Evolutionary conservation across 805 yeast genomes (phyloP).

Genomic region (Schwanniomyces vanrijiae): DNA sequence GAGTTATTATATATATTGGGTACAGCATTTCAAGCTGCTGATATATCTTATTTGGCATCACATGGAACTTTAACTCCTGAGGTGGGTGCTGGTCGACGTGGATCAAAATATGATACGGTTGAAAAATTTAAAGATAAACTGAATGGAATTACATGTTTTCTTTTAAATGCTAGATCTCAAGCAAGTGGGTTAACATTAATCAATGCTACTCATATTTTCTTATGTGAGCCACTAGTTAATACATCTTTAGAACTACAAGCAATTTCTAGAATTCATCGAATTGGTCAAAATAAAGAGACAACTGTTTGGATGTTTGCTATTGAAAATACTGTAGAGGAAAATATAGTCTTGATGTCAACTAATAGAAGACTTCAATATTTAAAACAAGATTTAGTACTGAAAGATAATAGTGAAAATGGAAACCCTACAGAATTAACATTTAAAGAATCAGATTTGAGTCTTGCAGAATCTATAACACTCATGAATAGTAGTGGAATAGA

Average conservation of each 20-base stretch:
- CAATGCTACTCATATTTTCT: conserved; percentile 88
- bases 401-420: conserved; percentile 4
- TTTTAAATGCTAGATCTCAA: conserved; percentile 81
- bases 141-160: conserved; percentile 71
- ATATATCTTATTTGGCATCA: conserved; percentile 58
- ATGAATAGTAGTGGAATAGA: conserved; percentile 50
- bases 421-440: conserved; percentile 1
- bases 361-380: conserved; percentile 52
- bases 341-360: conserved; percentile 69
- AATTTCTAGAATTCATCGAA: conserved; percentile 85
- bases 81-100: conserved; percentile 27
- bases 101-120: conserved; percentile 39
- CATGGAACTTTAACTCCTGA: conserved; percentile 37
- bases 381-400: conserved; percentile 9
- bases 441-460: conserved; percentile 33
- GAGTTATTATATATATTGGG: conserved; percentile 68
- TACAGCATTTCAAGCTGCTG: conserved; percentile 60
- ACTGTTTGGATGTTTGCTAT: conserved; percentile 92
- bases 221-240: conserved; percentile 91
- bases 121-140: conserved; percentile 59
- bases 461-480: conserved; percentile 56
- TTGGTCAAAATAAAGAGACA: conserved; percentile 82
- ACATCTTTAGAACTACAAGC: conserved; percentile 89
- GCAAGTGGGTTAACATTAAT: conserved; percentile 89
- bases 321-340: conserved; percentile 83